Percentiles rank a stretch among this genome's conserved stretches.
These are phyloP conservation scores for Parietaria judaica DNA, from an alignment of 306 rosid genomes.

Conservation along the genomic window DNA sequence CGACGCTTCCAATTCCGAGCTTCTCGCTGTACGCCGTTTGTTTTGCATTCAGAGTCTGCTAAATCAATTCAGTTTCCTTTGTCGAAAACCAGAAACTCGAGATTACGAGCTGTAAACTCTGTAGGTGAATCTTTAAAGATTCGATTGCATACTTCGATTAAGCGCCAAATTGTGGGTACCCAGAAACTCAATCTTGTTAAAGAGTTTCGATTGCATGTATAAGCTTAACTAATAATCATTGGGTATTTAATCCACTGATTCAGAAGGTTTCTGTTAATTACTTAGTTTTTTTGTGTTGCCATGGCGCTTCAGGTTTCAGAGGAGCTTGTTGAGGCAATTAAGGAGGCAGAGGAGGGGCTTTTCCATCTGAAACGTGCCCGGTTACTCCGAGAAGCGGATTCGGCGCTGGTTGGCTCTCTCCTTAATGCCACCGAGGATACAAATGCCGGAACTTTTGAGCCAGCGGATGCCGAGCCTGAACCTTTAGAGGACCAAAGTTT, in stretches of 20 bases:
- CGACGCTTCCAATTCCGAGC: constrained; percentile 68
- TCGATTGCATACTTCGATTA: too few relatives aligned
- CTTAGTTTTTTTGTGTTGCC: background rate
- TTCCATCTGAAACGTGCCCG: constrained; percentile 73
- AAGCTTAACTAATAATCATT: too few relatives aligned
- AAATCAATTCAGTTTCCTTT: background rate
- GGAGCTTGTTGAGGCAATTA: constrained; percentile 79
- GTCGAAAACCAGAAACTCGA: background rate
- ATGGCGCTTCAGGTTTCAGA: constrained; percentile 48
- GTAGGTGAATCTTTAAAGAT: too few relatives aligned
- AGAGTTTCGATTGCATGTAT: background rate
- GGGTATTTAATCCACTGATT: too few relatives aligned
- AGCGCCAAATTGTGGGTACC: too few relatives aligned
- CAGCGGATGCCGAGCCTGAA: constrained; percentile 49
- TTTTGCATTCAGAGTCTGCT: background rate
- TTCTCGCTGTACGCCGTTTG: constrained; percentile 39
- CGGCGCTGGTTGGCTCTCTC: constrained; percentile 28
- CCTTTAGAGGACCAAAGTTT: constrained; percentile 37
- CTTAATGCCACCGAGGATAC: constrained; percentile 33
- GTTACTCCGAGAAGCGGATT: constrained; percentile 68
- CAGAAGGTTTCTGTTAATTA: background rate
- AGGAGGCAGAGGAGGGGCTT: constrained; percentile 89
- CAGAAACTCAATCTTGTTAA: too few relatives aligned
- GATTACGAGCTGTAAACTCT: background rate
- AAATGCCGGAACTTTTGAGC: constrained; percentile 45